Evolutionary conservation across 805 yeast genomes (phyloP), one percentile per base, ranked within the genome.

Genomic region (Pichia deserticola): DNA sequence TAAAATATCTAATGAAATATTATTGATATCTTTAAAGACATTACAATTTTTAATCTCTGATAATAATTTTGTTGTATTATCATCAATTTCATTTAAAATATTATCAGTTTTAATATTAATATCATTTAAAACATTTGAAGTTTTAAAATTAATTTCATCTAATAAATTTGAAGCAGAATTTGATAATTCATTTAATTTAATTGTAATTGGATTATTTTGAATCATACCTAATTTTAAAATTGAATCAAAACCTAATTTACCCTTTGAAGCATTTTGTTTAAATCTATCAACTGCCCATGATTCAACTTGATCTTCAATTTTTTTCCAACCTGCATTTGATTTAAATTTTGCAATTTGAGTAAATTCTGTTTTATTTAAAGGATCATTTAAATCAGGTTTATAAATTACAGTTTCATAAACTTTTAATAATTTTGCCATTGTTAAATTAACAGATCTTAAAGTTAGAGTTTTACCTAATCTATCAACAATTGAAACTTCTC

Each of bases 271-370:
- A 65, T 92, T 92, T 63, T 87, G 93, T 42, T 82, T 80, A 66
- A 92, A 93, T 63, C 97, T 73, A 60, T 86, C 87, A 6, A 88
- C 84, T 0, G 90, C 79, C 96, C 97, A 92, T 45, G 89, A 95
- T 66, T 92, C 99, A 53, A 92, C 73, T 65, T 86, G 83, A 61
- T 81, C 86, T 64, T 95, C 85, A 5, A 93, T 67, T 51, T 79
- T 75, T 48, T 74, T 68, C 67, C 89, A 76, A 3, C 84, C 72
- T 8, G 89, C 87, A 65, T 82, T 85, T 0, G 98, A 96, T 2
- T 89, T 83, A 57, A 92, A 88, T 55, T 86, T 89, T 0, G 99
- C 99, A 54, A 77, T 80, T 66, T 92, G 99, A 36, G 70, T 66
- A 63, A 90, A 90, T 10, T 70, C 55, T 0, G 98, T 90, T 48